Evolutionary conservation across 1,284 basidiomycete genomes (phyloP).

Genomic region (Retiboletus flavoniger): DNA sequence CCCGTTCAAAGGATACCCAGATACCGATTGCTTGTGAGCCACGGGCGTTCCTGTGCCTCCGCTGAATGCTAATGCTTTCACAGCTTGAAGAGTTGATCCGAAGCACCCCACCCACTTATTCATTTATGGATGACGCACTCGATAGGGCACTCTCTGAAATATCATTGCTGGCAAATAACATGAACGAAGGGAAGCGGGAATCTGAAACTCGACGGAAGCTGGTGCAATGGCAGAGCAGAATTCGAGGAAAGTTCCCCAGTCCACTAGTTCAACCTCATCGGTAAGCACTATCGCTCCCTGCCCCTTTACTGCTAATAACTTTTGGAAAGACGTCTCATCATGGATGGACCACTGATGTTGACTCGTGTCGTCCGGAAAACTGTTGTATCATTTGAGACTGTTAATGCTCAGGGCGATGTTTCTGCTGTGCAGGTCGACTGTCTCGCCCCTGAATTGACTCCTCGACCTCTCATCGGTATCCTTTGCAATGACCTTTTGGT

Average conservation of each 20-base stretch:
- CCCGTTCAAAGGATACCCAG: slow-evolving; percentile 96
- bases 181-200: slow-evolving; percentile 97
- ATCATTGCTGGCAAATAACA: slow-evolving; percentile 81
- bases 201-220: slow-evolving; percentile 86
- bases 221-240: slow-evolving; percentile 90
- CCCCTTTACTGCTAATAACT: slow-evolving; percentile 9
- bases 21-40: slow-evolving; percentile 83
- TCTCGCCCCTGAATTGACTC: slow-evolving; percentile 78
- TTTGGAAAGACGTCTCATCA: slow-evolving; percentile 69
- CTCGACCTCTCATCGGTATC: slow-evolving; percentile 73
- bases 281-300: slow-evolving; percentile 38
- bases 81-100: slow-evolving; percentile 82
- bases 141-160: slow-evolving; percentile 85
- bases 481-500: slow-evolving; percentile 93
- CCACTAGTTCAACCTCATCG: slow-evolving; percentile 98
- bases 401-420: slow-evolving; percentile 72
- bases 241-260: slow-evolving; percentile 88
- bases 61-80: slow-evolving; percentile 12
- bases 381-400: slow-evolving; percentile 79
- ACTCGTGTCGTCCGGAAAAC: slow-evolving; percentile 90
- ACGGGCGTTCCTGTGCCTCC: not conserved
- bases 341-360: slow-evolving; percentile 82
- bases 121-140: slow-evolving; percentile 77
- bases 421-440: slow-evolving; percentile 86
- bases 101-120: slow-evolving; percentile 75